Evolutionary conservation across 1,284 basidiomycete species (phyloP), one percentile per base, ranked within the genome.

Genomic region (Pseudozyma pruni): DNA sequence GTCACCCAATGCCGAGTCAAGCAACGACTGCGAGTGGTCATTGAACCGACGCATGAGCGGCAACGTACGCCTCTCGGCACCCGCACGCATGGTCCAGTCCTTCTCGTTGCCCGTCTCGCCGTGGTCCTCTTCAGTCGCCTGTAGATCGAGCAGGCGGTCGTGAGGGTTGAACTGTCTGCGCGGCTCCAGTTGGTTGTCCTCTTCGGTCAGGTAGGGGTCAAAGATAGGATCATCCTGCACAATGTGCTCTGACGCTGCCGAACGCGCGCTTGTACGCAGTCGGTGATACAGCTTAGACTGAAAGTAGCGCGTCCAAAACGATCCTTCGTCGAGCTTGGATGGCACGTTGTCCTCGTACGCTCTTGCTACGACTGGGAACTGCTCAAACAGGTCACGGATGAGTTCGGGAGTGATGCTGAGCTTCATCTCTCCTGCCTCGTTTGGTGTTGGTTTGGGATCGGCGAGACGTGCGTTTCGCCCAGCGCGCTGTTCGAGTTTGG

Each of bases 241-340:
- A 14, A 92, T 89, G 77, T 92, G 90, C 76, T 93, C 90, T 8
- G 89, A 86, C 14, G 90, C 91, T 1, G 90, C 89, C 8, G 91
- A 92, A 39, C 94, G 89, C 60, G 94, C 93, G 25, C 91, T 94
- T 1, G 95, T 94, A 33, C 93, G 89, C 83, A 98, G 92, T 2
- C 91, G 89, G 79, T 97, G 92, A 86, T 96, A 98, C 9, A 99
- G 86, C 77, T 91, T 93, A 10, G 92, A 94, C 74, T 92, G 90
- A 81, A 99, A 98, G 84, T 98, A 99, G 33, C 95, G 88, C 71
- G 88, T 90, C 96, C 96, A 99, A 80, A 99, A 99, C 66, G 93
- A 89, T 56, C 88, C 89, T 83, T 97, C 93, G 27, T 89, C 88
- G 40, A 97, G 86, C 91, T 91, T 90, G 56, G 84, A 86, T 1